Percentiles rank a stretch among this genome's conserved stretches.
These are phyloP conservation scores for Spathaspora sp. DNA, from an alignment of 805 yeast genomes.

Conservation along the genomic window DNA sequence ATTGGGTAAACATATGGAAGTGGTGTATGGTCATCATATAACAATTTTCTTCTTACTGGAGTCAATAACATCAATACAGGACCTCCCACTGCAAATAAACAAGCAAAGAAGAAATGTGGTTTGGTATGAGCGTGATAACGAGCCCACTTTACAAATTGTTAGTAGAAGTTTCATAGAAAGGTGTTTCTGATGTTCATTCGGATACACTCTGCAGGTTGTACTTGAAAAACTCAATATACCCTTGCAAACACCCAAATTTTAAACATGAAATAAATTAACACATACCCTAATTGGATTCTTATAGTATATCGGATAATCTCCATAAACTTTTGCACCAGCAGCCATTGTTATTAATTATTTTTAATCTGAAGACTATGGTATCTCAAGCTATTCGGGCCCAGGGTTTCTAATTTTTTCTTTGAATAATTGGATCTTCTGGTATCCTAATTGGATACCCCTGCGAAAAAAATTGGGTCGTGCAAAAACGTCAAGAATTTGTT, in stretches of 20 bases:
- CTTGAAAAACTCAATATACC: not conserved
- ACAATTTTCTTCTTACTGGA: slow-evolving; percentile 66
- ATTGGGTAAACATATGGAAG: slow-evolving; percentile 60
- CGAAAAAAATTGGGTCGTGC: not conserved
- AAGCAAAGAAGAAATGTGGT: slow-evolving; percentile 70
- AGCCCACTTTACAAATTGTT: slow-evolving; percentile 46
- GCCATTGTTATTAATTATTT: slow-evolving; percentile 9
- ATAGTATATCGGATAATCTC: slow-evolving; percentile 54
- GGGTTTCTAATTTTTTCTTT: not conserved
- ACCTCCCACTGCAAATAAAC: slow-evolving; percentile 61
- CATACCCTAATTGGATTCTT: slow-evolving; percentile 63
- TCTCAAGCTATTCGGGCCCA: slow-evolving; percentile 6
- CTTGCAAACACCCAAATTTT: not conserved
- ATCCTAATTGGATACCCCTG: slow-evolving; percentile 4
- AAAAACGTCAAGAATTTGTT: not conserved
- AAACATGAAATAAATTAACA: slow-evolving; percentile 10
- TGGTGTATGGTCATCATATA: slow-evolving; percentile 62
- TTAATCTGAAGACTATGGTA: slow-evolving; percentile 5
- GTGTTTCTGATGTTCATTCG: not conserved
- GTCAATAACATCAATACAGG: slow-evolving; percentile 62
- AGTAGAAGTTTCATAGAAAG: not conserved
- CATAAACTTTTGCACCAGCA: slow-evolving; percentile 38
- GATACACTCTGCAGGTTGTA: not conserved
- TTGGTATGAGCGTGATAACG: slow-evolving; percentile 74
- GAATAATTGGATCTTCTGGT: slow-evolving; percentile 1